Evolutionary conservation across 2,329 filamentous ascomycete genomes (phyloP).

Genomic region (Pseudovirgaria hyperparasitica): DNA sequence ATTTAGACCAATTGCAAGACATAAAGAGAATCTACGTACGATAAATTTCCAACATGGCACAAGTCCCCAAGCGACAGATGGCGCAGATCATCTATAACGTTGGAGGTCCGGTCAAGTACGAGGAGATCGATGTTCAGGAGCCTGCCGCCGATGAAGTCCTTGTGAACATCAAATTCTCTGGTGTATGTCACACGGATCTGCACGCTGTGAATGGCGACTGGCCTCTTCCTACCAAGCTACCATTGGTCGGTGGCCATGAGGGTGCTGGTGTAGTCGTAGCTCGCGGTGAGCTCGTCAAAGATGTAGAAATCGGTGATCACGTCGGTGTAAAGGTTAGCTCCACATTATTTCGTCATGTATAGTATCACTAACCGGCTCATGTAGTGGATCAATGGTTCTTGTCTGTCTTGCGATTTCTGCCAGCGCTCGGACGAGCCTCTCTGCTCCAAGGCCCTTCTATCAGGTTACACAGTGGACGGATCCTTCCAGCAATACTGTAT

Average conservation of each 20-base stretch:
- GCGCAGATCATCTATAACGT: conserved; percentile 80
- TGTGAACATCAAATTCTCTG: conserved; percentile 79
- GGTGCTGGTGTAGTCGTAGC: conserved; percentile 76
- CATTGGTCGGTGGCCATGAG: conserved; percentile 69
- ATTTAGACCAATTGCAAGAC: no score
- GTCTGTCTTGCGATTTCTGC: conserved; percentile 74
- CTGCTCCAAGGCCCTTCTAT: conserved; percentile 61
- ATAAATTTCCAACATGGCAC: no score
- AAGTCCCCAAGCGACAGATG: conserved; percentile 76
- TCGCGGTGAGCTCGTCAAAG: conserved; percentile 61
- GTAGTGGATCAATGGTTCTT: conserved; percentile 85
- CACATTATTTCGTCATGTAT: not conserved
- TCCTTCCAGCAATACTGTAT: conserved; percentile 89
- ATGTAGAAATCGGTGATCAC: conserved; percentile 40
- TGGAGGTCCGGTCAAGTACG: conserved; percentile 57
- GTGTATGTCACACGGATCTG: conserved; percentile 81
- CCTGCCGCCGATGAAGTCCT: conserved; percentile 85
- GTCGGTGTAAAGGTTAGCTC: not conserved
- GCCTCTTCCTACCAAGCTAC: conserved; percentile 71
- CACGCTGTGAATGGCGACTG: conserved; percentile 80
- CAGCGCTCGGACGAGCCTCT: conserved; percentile 70
- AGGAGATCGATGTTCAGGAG: conserved; percentile 67
- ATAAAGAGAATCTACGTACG: no score
- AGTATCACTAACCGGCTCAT: conserved; percentile 24
- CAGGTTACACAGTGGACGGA: conserved; percentile 86